Evolutionary conservation across 306 rosid species (phyloP).

Genomic region (Carpinus viminea): DNA sequence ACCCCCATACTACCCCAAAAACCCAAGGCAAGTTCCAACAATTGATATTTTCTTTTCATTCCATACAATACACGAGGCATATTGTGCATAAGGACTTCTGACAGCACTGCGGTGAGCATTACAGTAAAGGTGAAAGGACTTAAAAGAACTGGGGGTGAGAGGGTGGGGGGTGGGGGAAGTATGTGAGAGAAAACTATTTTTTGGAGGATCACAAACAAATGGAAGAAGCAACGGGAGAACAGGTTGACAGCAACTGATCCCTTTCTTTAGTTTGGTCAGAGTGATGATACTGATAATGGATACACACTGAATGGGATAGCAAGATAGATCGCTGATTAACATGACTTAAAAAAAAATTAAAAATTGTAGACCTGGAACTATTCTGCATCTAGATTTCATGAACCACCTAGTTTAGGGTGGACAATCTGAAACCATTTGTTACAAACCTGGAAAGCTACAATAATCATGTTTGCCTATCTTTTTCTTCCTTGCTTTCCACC

Average conservation of each 20-base stretch:
- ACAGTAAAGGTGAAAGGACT: background rate
- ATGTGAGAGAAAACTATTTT: too few species aligned
- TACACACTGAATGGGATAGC: background rate
- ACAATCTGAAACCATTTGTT: background rate
- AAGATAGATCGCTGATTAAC: background rate
- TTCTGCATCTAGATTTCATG: background rate
- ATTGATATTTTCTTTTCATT: background rate
- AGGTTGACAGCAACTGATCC: background rate
- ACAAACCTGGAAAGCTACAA: background rate
- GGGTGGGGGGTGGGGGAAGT: background rate
- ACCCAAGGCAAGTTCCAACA: too few species aligned
- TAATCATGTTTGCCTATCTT: background rate
- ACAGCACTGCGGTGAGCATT: background rate
- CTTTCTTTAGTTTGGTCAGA: background rate
- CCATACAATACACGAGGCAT: background rate
- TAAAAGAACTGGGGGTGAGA: background rate
- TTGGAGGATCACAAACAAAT: background rate
- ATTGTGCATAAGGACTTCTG: background rate
- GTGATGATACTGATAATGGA: background rate
- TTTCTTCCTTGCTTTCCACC: background rate
- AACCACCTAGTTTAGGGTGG: too few species aligned
- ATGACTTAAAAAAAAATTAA: background rate
- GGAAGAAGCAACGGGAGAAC: background rate
- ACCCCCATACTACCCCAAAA: too few species aligned
- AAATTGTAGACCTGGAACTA: background rate